Evolutionary conservation across 78 protist genomes (phyloP).

Genomic region (Dictyostelium firmibasis): DNA sequence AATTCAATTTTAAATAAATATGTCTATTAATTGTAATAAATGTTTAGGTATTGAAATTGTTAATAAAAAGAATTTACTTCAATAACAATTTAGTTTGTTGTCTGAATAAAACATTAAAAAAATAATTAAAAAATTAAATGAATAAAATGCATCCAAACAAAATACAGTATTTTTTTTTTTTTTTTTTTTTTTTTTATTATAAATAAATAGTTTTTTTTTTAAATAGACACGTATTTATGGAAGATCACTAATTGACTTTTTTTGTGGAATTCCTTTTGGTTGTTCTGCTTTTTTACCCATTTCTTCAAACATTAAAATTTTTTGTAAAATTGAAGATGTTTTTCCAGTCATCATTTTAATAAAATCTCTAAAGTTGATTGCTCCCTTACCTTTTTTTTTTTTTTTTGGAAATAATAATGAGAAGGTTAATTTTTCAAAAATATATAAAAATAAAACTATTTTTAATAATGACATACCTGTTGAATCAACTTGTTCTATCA

Average conservation of each 20-base stretch:
- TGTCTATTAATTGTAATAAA: conserved; percentile 41
- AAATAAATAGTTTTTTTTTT: neutral
- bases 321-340: conserved; percentile 63
- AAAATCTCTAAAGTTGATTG: conserved; percentile 70
- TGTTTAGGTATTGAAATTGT: no score
- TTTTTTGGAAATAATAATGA: neutral
- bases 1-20: conserved; percentile 63
- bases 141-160: no score
- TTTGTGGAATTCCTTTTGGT: conserved; percentile 73
- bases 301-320: conserved; percentile 82
- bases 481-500: conserved; percentile 55
- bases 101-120: no score
- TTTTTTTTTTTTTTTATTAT: neutral
- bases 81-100: no score
- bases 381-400: conserved; percentile 43
- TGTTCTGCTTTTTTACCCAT: conserved; percentile 39
- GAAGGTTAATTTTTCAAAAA: neutral
- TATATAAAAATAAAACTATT: no score
- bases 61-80: no score
- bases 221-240: neutral
- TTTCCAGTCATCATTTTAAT: conserved; percentile 75
- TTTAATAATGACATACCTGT: conserved; percentile 9
- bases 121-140: no score
- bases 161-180: neutral
- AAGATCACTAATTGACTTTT: conserved; percentile 43